phyloP scores from a whole-genome alignment of 345 rosid species.

The Murraya paniculata region DNA sequence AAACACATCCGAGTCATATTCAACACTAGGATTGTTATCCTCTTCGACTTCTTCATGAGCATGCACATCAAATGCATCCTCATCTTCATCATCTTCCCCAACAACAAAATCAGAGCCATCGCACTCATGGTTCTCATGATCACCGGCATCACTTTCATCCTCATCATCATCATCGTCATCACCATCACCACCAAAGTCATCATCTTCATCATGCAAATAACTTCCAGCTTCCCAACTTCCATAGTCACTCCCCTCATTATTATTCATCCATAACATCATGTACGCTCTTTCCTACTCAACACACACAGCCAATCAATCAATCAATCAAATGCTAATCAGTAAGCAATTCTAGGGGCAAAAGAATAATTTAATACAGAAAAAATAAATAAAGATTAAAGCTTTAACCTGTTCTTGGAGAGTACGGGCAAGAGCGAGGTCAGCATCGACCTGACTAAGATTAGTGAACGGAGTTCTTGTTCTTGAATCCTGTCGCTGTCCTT shows the following conservation, averaged over 20 bases:
- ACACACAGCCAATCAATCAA: neutral
- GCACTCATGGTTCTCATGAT: constrained; percentile 31
- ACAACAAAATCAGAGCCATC: constrained; percentile 20
- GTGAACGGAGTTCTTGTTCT: constrained; percentile 77
- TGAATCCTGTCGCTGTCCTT: constrained; percentile 33
- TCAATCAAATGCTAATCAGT: neutral
- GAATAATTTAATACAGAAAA: neutral
- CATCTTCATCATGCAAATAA: constrained; percentile 59
- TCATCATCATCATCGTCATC: constrained; percentile 52
- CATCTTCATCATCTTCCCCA: constrained; percentile 47
- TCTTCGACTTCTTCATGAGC: constrained; percentile 42
- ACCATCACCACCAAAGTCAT: constrained; percentile 58
- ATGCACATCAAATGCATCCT: constrained; percentile 59
- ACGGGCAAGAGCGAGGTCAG: constrained; percentile 93
- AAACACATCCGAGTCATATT: constrained; percentile 46
- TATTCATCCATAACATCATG: constrained; percentile 76
- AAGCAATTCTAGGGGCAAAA: neutral
- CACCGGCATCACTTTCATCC: constrained; percentile 34
- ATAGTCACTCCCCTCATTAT: constrained; percentile 62
- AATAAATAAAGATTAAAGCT: neutral
- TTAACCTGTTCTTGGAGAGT: constrained; percentile 88
- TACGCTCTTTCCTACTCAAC: constrained; percentile 73
- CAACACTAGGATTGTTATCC: constrained; percentile 34
- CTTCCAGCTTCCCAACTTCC: constrained; percentile 87
- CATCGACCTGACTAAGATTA: constrained; percentile 78